Evolutionary conservation across 306 rosid genomes (phyloP), one percentile per base, ranked within the genome.

Genomic region (Rosa multiflora): DNA sequence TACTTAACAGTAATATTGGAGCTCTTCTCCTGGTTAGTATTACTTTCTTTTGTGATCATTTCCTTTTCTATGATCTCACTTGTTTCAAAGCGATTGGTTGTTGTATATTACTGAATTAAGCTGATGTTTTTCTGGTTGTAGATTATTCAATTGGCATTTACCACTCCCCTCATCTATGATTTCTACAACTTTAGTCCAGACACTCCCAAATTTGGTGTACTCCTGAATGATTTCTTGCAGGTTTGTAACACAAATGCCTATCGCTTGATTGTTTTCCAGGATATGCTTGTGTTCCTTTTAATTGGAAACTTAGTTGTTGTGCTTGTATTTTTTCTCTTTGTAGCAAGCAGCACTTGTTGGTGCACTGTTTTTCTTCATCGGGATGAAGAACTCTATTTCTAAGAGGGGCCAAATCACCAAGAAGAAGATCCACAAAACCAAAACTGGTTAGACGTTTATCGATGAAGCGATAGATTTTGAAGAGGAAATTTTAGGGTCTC

Each of bases 301-400:
- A 20, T 21, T 11, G 47, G 75, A 55, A 78, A 69, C 80, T 40
- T 73, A 51, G 49, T 64, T 26, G 35, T 15, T 46, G 64, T 74
- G 75, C 72, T 82, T 80, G 17, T 26, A 21, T 43, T 53, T 68
- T 52, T 15, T 0, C 20, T 62, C 75, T 8, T 17, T 43, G 83
- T 89, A 94, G 99, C 88, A 72, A 56, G 59, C 72, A 1, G 97
- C 99, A 70, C 87, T 94, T 74, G 86, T 85, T 53, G 99, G 99
- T 59, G 96, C 99, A 23, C 77, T 92, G 84, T 86, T 94, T 48
- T 92, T 94, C 85, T 94, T 92, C 78, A 74, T 89, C 1, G 99
- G 92, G 76, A 88, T 93, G 88, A 94, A 92, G 90, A 87, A 83
- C 82, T 88, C 93, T 9, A 90, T 87, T 79, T 84, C 88, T 70